These are phyloP conservation scores for Punica granatum DNA, from an alignment of 345 rosid genomes.

Conservation along the genomic window DNA sequence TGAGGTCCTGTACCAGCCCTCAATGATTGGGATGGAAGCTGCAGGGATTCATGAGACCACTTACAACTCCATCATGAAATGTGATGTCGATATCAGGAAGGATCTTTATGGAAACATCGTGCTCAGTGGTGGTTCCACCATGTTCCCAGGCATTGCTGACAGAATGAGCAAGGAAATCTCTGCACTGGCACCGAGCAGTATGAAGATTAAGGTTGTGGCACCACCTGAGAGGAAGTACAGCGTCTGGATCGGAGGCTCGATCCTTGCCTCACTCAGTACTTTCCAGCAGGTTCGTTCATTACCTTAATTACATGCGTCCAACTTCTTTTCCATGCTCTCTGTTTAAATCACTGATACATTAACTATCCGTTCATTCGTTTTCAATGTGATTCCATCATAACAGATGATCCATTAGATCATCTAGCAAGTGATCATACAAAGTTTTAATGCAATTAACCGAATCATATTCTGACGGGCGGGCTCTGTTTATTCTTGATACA, in stretches of 20 bases:
- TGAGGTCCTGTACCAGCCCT: constrained; percentile 60
- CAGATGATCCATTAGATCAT: neutral
- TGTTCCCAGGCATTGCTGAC: constrained; percentile 65
- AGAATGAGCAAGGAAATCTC: constrained; percentile 74
- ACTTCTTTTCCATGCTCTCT: neutral
- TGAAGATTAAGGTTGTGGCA: constrained; percentile 73
- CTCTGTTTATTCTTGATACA: constrained; percentile 12
- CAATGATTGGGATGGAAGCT: constrained; percentile 65
- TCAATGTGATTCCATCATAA: neutral
- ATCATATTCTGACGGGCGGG: neutral
- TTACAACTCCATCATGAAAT: constrained; percentile 65
- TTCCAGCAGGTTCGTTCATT: constrained; percentile 46
- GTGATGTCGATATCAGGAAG: constrained; percentile 65
- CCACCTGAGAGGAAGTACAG: constrained; percentile 73
- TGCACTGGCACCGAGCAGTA: constrained; percentile 61
- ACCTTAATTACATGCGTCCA: neutral
- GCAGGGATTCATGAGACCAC: constrained; percentile 69
- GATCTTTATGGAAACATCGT: constrained; percentile 67
- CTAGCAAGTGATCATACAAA: neutral
- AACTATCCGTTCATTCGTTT: no score
- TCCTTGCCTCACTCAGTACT: constrained; percentile 67
- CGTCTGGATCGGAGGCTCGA: constrained; percentile 73
- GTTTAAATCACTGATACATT: neutral
- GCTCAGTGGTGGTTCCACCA: constrained; percentile 66
- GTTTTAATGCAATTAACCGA: neutral